Percentiles rank a stretch among this genome's conserved stretches.
Conservation (phyloP, 208 protist species). For the Leishmania lainsoni region DNA sequence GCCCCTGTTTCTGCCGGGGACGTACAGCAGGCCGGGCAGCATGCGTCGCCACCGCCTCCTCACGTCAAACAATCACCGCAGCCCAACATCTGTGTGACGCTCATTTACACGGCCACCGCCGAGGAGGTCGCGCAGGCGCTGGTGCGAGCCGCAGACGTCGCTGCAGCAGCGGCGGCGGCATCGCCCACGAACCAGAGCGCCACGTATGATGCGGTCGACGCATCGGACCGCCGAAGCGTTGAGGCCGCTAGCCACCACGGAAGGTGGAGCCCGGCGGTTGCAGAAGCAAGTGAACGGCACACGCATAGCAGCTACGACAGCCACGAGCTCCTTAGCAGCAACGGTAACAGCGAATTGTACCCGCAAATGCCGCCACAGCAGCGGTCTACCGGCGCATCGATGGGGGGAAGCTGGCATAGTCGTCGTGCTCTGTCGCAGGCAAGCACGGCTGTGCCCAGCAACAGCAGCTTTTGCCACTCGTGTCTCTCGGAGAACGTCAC, state of each 20-base stretch:
- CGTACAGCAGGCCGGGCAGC: not conserved
- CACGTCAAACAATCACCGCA: not conserved
- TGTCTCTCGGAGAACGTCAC: not conserved
- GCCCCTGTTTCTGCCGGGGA: not conserved
- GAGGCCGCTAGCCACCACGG: not conserved
- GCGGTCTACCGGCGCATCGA: too few relatives aligned
- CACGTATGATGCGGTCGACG: not conserved
- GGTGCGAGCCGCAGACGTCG: conserved; percentile 4
- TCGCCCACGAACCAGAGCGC: not conserved
- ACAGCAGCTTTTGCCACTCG: conserved; percentile 1
- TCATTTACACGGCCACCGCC: conserved; percentile 32
- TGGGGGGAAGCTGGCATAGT: not conserved
- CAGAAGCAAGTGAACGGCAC: not conserved
- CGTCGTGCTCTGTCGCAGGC: not conserved
- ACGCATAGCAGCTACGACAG: not conserved
- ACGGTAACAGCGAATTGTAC: not conserved
- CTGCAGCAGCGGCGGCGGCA: too few relatives aligned
- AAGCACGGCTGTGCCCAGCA: conserved; percentile 18
- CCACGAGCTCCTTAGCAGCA: not conserved
- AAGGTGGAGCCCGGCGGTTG: not conserved
- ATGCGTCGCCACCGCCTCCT: not conserved
- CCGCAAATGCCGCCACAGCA: not conserved
- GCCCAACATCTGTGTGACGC: conserved; percentile 22
- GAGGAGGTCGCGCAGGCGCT: conserved; percentile 28
- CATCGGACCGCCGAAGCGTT: not conserved